phyloP scores from a whole-genome alignment of 2,329 filamentous ascomycete genomes.

The Dactylellina leptospora region DNA sequence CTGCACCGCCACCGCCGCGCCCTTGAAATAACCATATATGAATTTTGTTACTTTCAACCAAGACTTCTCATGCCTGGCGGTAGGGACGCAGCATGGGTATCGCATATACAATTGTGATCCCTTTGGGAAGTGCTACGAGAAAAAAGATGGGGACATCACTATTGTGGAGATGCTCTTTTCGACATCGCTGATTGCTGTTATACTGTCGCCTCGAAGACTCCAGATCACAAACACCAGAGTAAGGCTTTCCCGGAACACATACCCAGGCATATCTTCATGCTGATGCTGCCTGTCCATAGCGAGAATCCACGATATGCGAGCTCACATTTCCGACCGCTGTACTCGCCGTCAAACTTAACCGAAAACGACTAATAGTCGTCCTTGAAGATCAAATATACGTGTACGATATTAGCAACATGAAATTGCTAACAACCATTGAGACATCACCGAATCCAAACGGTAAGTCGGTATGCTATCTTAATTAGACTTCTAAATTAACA shows the following conservation, averaged over 20 bases:
- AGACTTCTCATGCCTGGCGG: slow-evolving; percentile 95
- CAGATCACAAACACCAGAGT: slow-evolving; percentile 99
- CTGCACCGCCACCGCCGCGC: slow-evolving; percentile 1
- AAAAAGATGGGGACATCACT: slow-evolving; percentile 91
- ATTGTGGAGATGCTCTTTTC: slow-evolving; percentile 99
- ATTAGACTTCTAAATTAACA: too few relatives aligned
- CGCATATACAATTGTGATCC: slow-evolving; percentile 97
- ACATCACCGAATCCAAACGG: slow-evolving; percentile 90
- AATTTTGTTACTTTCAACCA: slow-evolving; percentile 99
- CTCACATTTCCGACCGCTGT: slow-evolving; percentile 98
- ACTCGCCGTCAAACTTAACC: slow-evolving; percentile 89
- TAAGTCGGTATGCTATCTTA: too few relatives aligned
- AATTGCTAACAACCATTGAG: slow-evolving; percentile 86
- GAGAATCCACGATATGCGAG: slow-evolving; percentile 90
- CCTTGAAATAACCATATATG: slow-evolving; percentile 65
- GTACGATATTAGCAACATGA: slow-evolving; percentile 99
- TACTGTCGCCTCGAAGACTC: slow-evolving; percentile 87
- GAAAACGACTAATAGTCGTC: slow-evolving; percentile 90
- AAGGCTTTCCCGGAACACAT: slow-evolving; percentile 57
- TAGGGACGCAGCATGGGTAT: slow-evolving; percentile 92
- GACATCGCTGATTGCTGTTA: slow-evolving; percentile 91
- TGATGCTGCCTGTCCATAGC: slow-evolving; percentile 60
- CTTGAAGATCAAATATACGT: slow-evolving; percentile 97
- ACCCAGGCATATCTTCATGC: not conserved
- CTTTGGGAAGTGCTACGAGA: slow-evolving; percentile 93